Evolutionary conservation across 1,284 basidiomycete genomes (phyloP), one percentile per base, ranked within the genome.

Genomic region (Rhodotorula sp.): DNA sequence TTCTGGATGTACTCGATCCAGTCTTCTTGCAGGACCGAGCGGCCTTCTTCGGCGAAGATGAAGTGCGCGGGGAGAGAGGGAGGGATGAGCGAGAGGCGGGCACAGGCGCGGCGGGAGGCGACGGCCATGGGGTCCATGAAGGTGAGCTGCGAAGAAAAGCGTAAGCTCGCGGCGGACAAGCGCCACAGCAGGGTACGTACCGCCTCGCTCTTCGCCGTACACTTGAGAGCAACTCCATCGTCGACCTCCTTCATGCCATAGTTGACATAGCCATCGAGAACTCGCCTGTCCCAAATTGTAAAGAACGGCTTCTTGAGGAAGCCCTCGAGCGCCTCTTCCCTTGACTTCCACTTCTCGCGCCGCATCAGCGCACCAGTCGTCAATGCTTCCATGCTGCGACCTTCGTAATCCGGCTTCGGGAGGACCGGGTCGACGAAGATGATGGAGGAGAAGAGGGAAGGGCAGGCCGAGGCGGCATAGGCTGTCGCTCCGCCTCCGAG

Each of bases 371-470:
- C 76, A 4, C 74, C 74, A 8, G 39, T 53, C 29, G 73, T 66
- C 20, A 76, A 58, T 2, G 15, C 30, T 75, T 68, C 56, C 79
- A 71, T 69, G 72, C 49, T 83, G 79, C 66, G 29, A 39, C 46
- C 46, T 17, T 47, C 54, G 46, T 29, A 39, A 52, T 70, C 52
- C 36, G 62, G 32, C 70, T 81, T 81, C 7, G 82, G 72, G 48
- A 92, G 85, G 64, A 91, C 84, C 0, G 94, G 92, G 78, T 97
- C 94, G 34, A 94, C 81, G 17, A 94, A 84, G 56, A 92, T 82
- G 46, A 95, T 80, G 0, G 86, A 85, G 24, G 87, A 83, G 80
- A 94, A 92, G 15, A 94, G 81, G 1, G 82, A 81, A 0, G 92
- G 91, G 63, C 83, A 80, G 19, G 84, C 83, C 24, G 87, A 64